Base-by-base conservation (phyloP, 331 rosid genomes). In the Rhamnella rubrinervis region DNA sequence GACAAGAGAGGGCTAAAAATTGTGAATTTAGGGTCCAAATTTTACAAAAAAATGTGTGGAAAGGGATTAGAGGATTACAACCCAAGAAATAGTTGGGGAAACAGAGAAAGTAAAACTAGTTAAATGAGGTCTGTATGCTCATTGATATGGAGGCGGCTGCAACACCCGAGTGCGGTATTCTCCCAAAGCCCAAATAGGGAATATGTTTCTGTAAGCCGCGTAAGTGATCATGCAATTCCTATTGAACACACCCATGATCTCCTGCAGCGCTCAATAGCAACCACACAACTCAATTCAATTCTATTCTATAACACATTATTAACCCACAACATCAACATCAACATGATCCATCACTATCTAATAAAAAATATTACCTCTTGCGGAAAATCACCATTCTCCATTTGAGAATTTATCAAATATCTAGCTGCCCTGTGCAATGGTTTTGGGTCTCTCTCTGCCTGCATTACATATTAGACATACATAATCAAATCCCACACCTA, bases 161-260 rank as follows among this genome's bases (percentile, higher is more conserved):
- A 89, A 69, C 56, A 88, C 91, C 63, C 62, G 85, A 20, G 63
- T 26, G 39, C 72, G 83, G 73, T 88, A 91, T 52, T 91, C 97
- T 65, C 97, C 97, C 82, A 91, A 77, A 0, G 97, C 97, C 97
- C 97, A 91, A 21, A 91, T 83, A 17, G 97, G 97, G 80, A 91
- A 91, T 76, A 88, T 86, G 81, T 85, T 88, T 76, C 97, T 79
- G 83, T 91, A 91, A 25, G 97, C 85, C 10, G 97, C 79, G 12
- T 91, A 91, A n/a, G 89, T 72, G 77, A 91, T 91, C 97, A 91
- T 91, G 74, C 97, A 88, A 61, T 91, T 91, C 78, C 70, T 73
- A 67, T 91, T 91, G 93, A 91, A 91, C 55, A 91, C 97, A 39
- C 97, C 97, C 89, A 86, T 88, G 53, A 88, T 91, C 78, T 91